A percentile compares a stretch with the other conserved stretches of the same genome.
Conservation (phyloP, 441 rosid species). For the Biscutella laevigata region DNA sequence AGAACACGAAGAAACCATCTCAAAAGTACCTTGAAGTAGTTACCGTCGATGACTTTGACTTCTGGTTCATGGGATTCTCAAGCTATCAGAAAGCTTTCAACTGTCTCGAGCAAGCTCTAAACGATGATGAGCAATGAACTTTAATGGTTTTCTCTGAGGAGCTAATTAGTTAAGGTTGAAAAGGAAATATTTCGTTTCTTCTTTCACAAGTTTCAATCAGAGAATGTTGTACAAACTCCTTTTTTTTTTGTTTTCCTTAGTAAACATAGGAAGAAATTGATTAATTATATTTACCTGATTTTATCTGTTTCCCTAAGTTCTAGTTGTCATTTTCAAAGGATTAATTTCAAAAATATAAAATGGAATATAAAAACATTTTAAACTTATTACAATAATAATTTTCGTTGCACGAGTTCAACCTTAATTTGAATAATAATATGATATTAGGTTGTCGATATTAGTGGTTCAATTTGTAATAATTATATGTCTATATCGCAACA, state of each 20-base stretch:
- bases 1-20: constrained; percentile 51
- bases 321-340: too few species aligned
- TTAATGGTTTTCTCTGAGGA: constrained; percentile 11
- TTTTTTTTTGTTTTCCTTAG: background rate
- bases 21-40: constrained; percentile 57
- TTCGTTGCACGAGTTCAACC: too few species aligned
- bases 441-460: too few species aligned
- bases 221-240: constrained; percentile 18
- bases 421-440: too few species aligned
- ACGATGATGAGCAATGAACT: constrained; percentile 5
- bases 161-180: background rate
- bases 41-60: constrained; percentile 55
- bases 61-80: constrained; percentile 91
- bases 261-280: background rate
- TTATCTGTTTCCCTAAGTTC: too few species aligned
- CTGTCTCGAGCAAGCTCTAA: constrained; percentile 37
- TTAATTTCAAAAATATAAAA: too few species aligned
- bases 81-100: constrained; percentile 52
- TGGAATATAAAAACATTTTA: too few species aligned
- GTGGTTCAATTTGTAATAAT: too few species aligned
- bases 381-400: too few species aligned
- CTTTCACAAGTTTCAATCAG: constrained; percentile 12
- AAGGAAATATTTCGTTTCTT: constrained; percentile 19
- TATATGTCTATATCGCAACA: too few species aligned
- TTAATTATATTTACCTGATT: too few species aligned